Conservation (phyloP, 2,329 filamentous ascomycete genomes). For the Chrysoporthe austroafricana region DNA sequence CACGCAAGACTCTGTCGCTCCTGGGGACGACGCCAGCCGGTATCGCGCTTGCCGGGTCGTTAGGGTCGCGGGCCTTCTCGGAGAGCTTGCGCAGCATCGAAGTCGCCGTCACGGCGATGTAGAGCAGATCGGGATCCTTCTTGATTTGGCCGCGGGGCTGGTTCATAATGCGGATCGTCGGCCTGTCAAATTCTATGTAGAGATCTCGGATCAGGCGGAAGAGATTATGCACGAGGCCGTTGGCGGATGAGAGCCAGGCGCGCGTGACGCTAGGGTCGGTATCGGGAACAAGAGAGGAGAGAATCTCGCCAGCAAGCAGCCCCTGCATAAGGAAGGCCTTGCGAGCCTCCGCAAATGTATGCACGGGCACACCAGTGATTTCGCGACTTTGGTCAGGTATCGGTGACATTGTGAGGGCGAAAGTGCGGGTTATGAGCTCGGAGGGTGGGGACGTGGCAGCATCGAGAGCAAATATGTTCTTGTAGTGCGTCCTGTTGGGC, state of each 20-base stretch:
- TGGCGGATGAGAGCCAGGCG: conserved; percentile 80
- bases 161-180: conserved; percentile 43
- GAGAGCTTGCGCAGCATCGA: conserved; percentile 69
- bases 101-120: conserved; percentile 70
- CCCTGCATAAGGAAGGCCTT: conserved; percentile 93
- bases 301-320: conserved; percentile 84
- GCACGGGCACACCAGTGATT: conserved; percentile 61
- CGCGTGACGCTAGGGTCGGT: conserved; percentile 74
- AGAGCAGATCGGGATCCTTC: conserved; percentile 58
- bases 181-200: conserved; percentile 63
- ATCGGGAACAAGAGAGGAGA: conserved; percentile 69
- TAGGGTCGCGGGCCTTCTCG: conserved; percentile 68
- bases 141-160: conserved; percentile 39
- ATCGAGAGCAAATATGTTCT: conserved; percentile 78
- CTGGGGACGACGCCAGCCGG: conserved; percentile 67
- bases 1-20: conserved; percentile 68
- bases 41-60: conserved; percentile 52
- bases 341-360: conserved; percentile 76
- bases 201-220: conserved; percentile 76
- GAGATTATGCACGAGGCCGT: conserved; percentile 82
- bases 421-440: conserved; percentile 84
- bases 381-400: conserved; percentile 69
- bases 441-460: conserved; percentile 65
- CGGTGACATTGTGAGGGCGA: conserved; percentile 83
- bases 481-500: conserved; percentile 85